Evolutionary conservation across 2,329 filamentous ascomycete species (phyloP).

Genomic region (Xylaria sp.): DNA sequence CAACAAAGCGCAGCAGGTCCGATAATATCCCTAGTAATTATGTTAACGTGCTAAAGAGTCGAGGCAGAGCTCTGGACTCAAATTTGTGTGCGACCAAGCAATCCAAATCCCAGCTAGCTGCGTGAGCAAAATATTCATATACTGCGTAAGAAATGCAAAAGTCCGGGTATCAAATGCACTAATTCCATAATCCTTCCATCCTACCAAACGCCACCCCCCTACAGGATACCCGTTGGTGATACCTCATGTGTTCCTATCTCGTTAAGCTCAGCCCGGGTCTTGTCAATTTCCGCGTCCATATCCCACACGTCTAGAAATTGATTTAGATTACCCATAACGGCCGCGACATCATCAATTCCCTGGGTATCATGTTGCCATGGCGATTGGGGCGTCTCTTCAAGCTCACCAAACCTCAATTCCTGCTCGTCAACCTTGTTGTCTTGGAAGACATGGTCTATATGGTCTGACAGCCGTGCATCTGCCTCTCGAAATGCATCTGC

Average conservation of each 20-base stretch:
- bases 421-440: conserved; percentile 16
- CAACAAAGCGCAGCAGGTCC: too few relatives aligned
- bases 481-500: conserved; percentile 62
- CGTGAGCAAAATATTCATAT: conserved; percentile 6
- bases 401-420: conserved; percentile 24
- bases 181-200: conserved; percentile 15
- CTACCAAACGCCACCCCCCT: conserved; percentile 33
- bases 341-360: conserved; percentile 60
- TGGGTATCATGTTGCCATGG: conserved; percentile 48
- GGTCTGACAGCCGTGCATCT: conserved; percentile 47
- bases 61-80: too few relatives aligned
- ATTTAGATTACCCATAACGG: conserved; percentile 59
- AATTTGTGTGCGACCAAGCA: neutral
- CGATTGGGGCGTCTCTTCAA: conserved; percentile 41
- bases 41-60: too few relatives aligned
- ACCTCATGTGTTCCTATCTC: conserved; percentile 1
- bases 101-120: neutral
- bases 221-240: conserved; percentile 19
- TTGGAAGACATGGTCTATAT: conserved; percentile 22
- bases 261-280: conserved; percentile 38
- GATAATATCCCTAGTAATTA: too few relatives aligned
- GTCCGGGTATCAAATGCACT: conserved; percentile 35
- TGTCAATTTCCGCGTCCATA: conserved; percentile 52
- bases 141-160: conserved; percentile 13
- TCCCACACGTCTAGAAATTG: conserved; percentile 59